A percentile compares a stretch with the other conserved stretches of the same genome.
phyloP scores from a whole-genome alignment of 2,329 filamentous ascomycete species.

The Fusarium coffeatum region DNA sequence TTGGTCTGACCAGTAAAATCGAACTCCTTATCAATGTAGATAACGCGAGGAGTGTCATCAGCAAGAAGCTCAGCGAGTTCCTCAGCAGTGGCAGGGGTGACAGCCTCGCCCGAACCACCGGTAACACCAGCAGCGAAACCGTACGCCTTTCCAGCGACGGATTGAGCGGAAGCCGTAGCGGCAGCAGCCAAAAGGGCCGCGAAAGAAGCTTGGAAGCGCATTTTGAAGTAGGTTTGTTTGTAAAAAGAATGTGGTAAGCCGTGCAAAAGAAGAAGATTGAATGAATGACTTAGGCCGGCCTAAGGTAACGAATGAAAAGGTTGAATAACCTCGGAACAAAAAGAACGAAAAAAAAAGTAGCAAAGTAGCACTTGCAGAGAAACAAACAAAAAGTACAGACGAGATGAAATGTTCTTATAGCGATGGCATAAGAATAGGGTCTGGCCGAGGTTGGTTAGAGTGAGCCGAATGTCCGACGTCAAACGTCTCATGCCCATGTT shows the following conservation, averaged over 20 bases:
- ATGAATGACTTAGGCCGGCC: slow-evolving; percentile 8
- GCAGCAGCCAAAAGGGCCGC: not conserved
- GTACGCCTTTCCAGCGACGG: slow-evolving; percentile 47
- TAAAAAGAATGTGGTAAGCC: slow-evolving; percentile 2
- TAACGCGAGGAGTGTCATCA: slow-evolving; percentile 45
- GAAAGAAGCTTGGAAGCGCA: slow-evolving; percentile 5
- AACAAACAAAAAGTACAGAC: not conserved
- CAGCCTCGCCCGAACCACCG: slow-evolving; percentile 60
- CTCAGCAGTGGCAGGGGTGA: slow-evolving; percentile 56
- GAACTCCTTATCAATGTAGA: slow-evolving; percentile 44
- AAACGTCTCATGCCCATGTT: slow-evolving; percentile 1
- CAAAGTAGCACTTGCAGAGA: not conserved
- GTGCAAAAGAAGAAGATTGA: not conserved
- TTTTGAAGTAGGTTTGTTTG: not conserved
- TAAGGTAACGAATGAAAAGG: not conserved
- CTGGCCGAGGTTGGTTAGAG: not conserved
- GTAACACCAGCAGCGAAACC: slow-evolving; percentile 57
- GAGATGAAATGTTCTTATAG: slow-evolving; percentile 5
- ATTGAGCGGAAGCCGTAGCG: slow-evolving; percentile 42
- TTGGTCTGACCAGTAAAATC: slow-evolving; percentile 45
- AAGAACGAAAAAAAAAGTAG: not conserved
- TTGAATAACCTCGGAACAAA: not conserved
- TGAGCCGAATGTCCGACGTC: not conserved
- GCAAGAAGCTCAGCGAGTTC: slow-evolving; percentile 54
- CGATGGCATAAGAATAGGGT: not conserved